These are phyloP conservation scores for Talinum fruticosum DNA, from an alignment of 148 eudicot genomes.

Conservation along the genomic window DNA sequence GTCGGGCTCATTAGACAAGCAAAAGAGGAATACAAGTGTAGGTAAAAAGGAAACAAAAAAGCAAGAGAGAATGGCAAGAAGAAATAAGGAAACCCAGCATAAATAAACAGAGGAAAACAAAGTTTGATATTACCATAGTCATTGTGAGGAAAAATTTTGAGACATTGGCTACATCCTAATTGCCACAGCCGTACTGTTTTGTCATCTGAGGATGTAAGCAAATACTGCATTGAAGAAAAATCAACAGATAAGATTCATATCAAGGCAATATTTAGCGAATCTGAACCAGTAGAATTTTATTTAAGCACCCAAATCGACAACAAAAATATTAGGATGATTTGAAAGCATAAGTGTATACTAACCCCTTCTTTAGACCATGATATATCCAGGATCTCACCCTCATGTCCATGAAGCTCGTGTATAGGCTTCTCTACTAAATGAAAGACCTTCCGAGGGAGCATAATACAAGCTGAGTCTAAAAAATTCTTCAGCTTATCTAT, in stretches of 20 bases:
- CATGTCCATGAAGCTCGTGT: slow-evolving; percentile 72
- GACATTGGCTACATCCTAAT: slow-evolving; percentile 53
- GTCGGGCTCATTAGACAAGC: not conserved
- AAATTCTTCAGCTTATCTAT: slow-evolving; percentile 44
- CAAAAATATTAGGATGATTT: not conserved
- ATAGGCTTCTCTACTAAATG: slow-evolving; percentile 64
- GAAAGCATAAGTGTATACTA: slow-evolving; percentile 25
- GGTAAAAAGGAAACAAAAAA: not conserved
- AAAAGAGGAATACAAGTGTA: not conserved
- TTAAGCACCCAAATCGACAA: not conserved
- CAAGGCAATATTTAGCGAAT: not conserved
- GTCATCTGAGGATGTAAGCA: slow-evolving; percentile 80
- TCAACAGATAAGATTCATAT: not conserved
- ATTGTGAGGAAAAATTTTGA: slow-evolving; percentile 62
- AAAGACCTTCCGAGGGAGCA: slow-evolving; percentile 74
- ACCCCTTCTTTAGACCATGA: slow-evolving; percentile 84
- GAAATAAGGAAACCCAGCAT: not conserved
- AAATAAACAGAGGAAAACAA: not conserved
- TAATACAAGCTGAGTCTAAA: slow-evolving; percentile 54
- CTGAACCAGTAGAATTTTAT: not conserved
- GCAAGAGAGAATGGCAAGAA: not conserved
- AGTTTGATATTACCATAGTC: slow-evolving; percentile 56
- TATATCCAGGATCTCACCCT: slow-evolving; percentile 70
- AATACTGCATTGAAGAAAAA: slow-evolving; percentile 40
- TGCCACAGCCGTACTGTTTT: slow-evolving; percentile 86